Evolutionary conservation across 2,329 filamentous ascomycete genomes (phyloP).

Genomic region (Pseudonectria foliicola): DNA sequence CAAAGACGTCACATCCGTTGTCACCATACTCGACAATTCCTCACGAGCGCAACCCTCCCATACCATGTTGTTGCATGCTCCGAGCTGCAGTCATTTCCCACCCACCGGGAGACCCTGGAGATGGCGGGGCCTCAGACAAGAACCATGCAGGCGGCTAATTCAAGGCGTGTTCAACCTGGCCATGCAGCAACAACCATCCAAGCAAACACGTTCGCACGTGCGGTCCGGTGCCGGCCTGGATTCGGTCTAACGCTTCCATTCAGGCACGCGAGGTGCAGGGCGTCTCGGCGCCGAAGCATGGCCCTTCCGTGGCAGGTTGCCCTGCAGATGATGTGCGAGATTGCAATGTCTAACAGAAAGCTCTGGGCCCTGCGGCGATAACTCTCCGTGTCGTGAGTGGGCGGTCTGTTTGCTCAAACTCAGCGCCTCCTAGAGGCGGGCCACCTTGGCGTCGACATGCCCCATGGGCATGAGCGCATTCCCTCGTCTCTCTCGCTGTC

Average conservation of each 20-base stretch:
- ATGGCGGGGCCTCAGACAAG: constrained; percentile 9
- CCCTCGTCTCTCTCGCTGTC: constrained; percentile 11
- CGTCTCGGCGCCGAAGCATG: constrained; percentile 10
- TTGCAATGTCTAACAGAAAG: constrained; percentile 17
- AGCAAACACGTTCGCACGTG: constrained; percentile 15
- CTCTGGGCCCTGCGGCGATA: constrained; percentile 18
- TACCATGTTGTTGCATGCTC: constrained; percentile 2
- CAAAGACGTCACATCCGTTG: no score
- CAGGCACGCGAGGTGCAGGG: not conserved
- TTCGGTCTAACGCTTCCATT: constrained; percentile 2
- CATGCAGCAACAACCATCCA: constrained; percentile 20
- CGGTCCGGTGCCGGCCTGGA: constrained; percentile 20
- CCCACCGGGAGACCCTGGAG: constrained; percentile 14
- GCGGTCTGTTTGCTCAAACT: constrained; percentile 8
- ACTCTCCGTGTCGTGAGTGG: constrained; percentile 22
- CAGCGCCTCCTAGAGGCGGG: constrained; percentile 11
- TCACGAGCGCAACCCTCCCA: constrained; percentile 4
- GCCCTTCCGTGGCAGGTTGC: constrained; percentile 11
- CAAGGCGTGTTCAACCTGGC: constrained; percentile 18
- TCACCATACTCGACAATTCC: constrained; percentile 2
- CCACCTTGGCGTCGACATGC: constrained; percentile 19
- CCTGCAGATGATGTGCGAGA: constrained; percentile 19
- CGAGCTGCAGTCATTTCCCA: constrained; percentile 7
- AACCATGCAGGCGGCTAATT: constrained; percentile 13
- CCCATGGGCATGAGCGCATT: constrained; percentile 19